Evolutionary conservation across 495 filamentous ascomycete genomes (phyloP), one percentile per base, ranked within the genome.

Genomic region (Thozetella sp.): DNA sequence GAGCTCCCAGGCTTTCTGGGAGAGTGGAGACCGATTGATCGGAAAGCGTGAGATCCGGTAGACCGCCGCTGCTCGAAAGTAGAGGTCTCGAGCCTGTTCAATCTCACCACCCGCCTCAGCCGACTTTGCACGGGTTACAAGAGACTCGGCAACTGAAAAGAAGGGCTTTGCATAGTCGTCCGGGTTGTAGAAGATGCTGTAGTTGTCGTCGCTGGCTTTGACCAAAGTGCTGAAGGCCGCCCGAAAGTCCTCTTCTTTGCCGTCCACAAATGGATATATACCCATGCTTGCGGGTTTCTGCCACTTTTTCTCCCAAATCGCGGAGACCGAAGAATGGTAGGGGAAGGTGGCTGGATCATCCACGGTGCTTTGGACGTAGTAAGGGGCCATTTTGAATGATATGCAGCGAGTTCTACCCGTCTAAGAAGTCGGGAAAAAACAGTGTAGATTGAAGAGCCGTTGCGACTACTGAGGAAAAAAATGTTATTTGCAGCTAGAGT

Each of bases 251-350:
- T 84, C 75, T 37, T 78, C 71, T 2, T 74, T 69, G 15, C 85
- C 83, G 63, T 89, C 89, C 73, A 89, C 88, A 76, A 92, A 93
- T 1, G 89, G 90, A 67, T 93, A 93, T 25, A 91, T 73, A 10
- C 86, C 86, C 78, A 82, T 85, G 15, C 6, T 37, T 6, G 6
- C 6, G 15, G 30, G 6, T 6, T 6, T 6, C 15, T 37, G 6
- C 30, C 30, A 37, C 30, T 37, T 6, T 6, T 6, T 37, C 15
- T 37, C 30, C 30, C 30, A 37, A n/a, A n/a, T n/a, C n/a, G n/a
- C n/a, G n/a, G n/a, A n/a, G n/a, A n/a, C n/a, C n/a, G n/a, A n/a
- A n/a, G n/a, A n/a, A n/a, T n/a, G n/a, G n/a, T n/a, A n/a, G n/a
- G n/a, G n/a, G n/a, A n/a, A n/a, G n/a, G n/a, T n/a, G n/a, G n/a